A percentile compares a stretch with the other conserved stretches of the same genome.
These are phyloP conservation scores for Phylloboletellus chloephorus DNA, from an alignment of 1,284 basidiomycete species.

Conservation along the genomic window DNA sequence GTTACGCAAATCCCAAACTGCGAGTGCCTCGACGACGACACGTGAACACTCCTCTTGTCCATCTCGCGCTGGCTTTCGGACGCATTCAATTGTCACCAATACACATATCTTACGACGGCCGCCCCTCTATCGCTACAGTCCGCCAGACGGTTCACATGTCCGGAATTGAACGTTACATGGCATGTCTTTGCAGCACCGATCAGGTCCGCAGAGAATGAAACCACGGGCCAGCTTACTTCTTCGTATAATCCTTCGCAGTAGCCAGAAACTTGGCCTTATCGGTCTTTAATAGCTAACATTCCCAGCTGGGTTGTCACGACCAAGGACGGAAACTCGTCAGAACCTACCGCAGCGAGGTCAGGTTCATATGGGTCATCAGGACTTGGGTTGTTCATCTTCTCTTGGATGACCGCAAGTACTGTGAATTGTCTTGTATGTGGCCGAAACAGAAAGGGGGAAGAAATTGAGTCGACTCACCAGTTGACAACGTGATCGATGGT, in stretches of 20 bases:
- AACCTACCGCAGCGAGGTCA: slow-evolving; percentile 68
- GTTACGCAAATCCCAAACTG: slow-evolving; percentile 10
- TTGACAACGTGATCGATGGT: slow-evolving; percentile 73
- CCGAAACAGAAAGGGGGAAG: slow-evolving; percentile 1
- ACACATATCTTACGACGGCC: slow-evolving; percentile 2
- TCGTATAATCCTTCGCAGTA: slow-evolving; percentile 75
- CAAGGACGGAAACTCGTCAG: background rate
- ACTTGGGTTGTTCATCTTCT: slow-evolving; percentile 85
- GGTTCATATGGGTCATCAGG: slow-evolving; percentile 88
- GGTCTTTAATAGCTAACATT: slow-evolving; percentile 59
- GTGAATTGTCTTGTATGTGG: slow-evolving; percentile 8
- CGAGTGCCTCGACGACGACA: background rate
- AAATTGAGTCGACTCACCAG: slow-evolving; percentile 44
- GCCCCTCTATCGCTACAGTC: slow-evolving; percentile 13
- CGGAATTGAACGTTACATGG: slow-evolving; percentile 15
- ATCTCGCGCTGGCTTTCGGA: no score
- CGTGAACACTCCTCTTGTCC: no score
- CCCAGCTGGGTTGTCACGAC: background rate
- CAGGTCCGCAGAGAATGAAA: slow-evolving; percentile 6
- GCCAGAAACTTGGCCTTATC: slow-evolving; percentile 65
- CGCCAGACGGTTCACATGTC: background rate
- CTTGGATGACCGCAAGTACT: slow-evolving; percentile 78
- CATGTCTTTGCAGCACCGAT: slow-evolving; percentile 16
- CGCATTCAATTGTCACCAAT: slow-evolving; percentile 2
- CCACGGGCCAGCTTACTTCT: slow-evolving; percentile 50